phyloP scores from a whole-genome alignment of 2,329 filamentous ascomycete genomes.

The Aureobasidium sp. region DNA sequence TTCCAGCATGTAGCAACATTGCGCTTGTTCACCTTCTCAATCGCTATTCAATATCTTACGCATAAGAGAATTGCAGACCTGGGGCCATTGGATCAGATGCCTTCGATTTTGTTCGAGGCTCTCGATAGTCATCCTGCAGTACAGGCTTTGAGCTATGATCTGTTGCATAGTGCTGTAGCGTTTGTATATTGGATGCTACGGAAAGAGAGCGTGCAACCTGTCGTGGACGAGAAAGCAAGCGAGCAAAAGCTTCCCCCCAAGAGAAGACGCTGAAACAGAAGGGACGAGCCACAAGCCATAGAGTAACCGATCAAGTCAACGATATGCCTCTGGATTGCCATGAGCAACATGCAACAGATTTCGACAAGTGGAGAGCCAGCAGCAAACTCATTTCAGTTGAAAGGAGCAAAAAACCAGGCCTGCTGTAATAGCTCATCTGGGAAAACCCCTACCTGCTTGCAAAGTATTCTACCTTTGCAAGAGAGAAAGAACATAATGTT shows the following conservation, averaged over 20 bases:
- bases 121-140: slow-evolving; percentile 25
- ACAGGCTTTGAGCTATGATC: slow-evolving; percentile 22
- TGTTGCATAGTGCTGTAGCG: slow-evolving; percentile 16
- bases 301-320: not conserved
- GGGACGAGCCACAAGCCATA: not conserved
- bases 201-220: not conserved
- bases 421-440: not conserved
- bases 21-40: slow-evolving; percentile 3
- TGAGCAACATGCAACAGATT: not conserved
- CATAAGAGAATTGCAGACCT: not conserved
- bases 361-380: not conserved
- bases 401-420: not conserved
- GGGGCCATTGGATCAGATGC: not conserved
- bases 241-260: not conserved
- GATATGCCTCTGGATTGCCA: not conserved
- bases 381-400: no score
- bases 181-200: slow-evolving; percentile 1
- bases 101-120: slow-evolving; percentile 13
- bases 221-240: not conserved
- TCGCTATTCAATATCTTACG: not conserved
- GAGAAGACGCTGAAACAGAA: not conserved
- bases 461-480: not conserved
- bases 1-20: slow-evolving; percentile 10
- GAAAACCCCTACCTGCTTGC: not conserved
- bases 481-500: not conserved